Evolutionary conservation across 306 rosid genomes (phyloP).

Genomic region (Erythrophleum fordii): DNA sequence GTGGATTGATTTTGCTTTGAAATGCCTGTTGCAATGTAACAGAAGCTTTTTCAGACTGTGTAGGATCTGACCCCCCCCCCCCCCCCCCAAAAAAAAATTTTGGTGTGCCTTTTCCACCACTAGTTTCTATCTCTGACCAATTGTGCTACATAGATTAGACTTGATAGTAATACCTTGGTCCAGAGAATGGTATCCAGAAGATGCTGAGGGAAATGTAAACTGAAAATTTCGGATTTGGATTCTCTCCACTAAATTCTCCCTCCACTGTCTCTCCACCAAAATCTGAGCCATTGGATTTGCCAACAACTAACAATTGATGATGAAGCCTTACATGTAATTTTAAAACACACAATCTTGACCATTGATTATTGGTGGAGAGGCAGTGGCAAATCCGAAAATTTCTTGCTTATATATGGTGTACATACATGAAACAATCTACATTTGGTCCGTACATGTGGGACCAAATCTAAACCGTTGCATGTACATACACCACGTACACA

Average conservation of each 20-base stretch:
- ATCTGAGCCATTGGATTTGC: too few species aligned
- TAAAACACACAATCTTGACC: too few species aligned
- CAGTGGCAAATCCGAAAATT: too few species aligned
- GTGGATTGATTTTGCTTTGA: slow-evolving; percentile 22
- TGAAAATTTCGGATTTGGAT: too few species aligned
- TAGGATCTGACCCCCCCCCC: too few species aligned
- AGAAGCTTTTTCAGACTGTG: slow-evolving; percentile 34
- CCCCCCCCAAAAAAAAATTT: slow-evolving; percentile 26
- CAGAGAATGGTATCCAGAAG: not conserved
- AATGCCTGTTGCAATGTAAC: slow-evolving; percentile 39
- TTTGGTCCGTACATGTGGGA: not conserved
- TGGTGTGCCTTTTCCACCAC: slow-evolving; percentile 18
- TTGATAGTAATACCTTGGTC: not conserved
- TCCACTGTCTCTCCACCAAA: too few species aligned
- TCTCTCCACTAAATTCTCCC: too few species aligned
- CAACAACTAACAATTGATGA: too few species aligned
- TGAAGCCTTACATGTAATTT: too few species aligned
- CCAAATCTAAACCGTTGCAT: not conserved
- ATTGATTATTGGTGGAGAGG: too few species aligned
- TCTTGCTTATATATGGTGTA: too few species aligned
- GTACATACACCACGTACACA: not conserved
- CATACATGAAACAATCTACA: too few species aligned
- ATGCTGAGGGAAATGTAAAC: not conserved
- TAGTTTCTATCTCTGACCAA: not conserved
- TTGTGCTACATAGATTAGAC: not conserved